phyloP scores from a whole-genome alignment of 1,139 yeast genomes.

The Kodamaea plutei region DNA sequence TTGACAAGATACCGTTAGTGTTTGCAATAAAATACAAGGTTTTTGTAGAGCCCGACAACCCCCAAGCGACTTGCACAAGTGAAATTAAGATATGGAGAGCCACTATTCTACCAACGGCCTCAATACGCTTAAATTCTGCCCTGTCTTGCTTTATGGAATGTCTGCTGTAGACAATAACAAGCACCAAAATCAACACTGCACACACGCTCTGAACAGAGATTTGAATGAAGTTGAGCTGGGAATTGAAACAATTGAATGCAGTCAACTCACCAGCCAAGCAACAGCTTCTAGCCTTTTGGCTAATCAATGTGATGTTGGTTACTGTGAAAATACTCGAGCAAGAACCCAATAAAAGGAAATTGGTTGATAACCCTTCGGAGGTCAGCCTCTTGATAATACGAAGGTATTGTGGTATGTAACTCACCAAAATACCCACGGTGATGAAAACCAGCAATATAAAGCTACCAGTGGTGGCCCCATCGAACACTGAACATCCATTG shows the following conservation, averaged over 20 bases:
- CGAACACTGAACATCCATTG: constrained; percentile 36
- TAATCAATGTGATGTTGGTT: constrained; percentile 61
- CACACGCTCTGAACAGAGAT: constrained; percentile 65
- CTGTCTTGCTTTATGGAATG: constrained; percentile 45
- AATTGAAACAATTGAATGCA: constrained; percentile 60
- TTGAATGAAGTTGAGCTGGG: constrained; percentile 68
- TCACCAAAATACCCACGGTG: constrained; percentile 65
- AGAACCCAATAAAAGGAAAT: constrained; percentile 68
- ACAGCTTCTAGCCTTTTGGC: constrained; percentile 52
- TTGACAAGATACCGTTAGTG: constrained; percentile 58
- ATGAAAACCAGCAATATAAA: constrained; percentile 49
- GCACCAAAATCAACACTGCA: constrained; percentile 55
- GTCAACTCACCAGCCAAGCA: constrained; percentile 40
- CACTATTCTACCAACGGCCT: constrained; percentile 38
- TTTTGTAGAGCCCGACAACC: constrained; percentile 18
- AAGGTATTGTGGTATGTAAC: constrained; percentile 74
- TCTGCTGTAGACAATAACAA: constrained; percentile 48
- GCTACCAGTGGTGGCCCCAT: constrained; percentile 43
- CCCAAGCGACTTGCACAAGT: constrained; percentile 29
- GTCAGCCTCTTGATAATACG: constrained; percentile 56
- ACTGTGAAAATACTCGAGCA: constrained; percentile 68
- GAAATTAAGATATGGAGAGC: constrained; percentile 33
- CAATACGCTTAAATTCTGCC: constrained; percentile 41
- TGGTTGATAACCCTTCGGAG: constrained; percentile 78
- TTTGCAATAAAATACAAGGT: constrained; percentile 46